Evolutionary conservation across 805 yeast genomes (phyloP).

Genomic region (Wickerhamomyces xylosicus): DNA sequence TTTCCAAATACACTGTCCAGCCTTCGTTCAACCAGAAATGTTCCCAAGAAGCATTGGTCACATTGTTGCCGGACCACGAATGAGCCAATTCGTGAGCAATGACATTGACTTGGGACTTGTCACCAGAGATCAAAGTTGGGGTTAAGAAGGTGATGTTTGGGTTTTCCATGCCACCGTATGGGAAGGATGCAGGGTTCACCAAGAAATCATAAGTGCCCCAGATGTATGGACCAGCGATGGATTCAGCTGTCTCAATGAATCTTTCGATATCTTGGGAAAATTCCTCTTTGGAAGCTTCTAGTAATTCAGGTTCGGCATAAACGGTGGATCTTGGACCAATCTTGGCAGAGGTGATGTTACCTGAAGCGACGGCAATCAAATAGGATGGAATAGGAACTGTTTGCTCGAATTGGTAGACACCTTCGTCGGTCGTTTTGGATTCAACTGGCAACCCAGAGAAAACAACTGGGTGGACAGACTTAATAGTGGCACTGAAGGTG

Average conservation of each 20-base stretch:
- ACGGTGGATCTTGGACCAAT: conserved; percentile 86
- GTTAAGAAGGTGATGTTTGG: conserved; percentile 88
- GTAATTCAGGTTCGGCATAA: conserved; percentile 63
- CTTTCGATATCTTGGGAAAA: conserved; percentile 73
- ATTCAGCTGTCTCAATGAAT: conserved; percentile 71
- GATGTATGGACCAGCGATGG: conserved; percentile 66
- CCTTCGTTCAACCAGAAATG: conserved; percentile 95
- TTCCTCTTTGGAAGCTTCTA: conserved; percentile 66
- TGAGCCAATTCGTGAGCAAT: conserved; percentile 91
- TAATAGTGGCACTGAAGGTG: conserved; percentile 44
- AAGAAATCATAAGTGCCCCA: conserved; percentile 80
- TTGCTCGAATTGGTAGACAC: conserved; percentile 48
- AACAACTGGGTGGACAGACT: conserved; percentile 58
- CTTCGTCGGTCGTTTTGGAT: conserved; percentile 3
- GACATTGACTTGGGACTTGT: conserved; percentile 77
- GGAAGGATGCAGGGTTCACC: conserved; percentile 66
- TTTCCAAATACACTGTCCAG: conserved; percentile 88
- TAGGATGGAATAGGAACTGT: conserved; percentile 81
- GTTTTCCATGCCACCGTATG: conserved; percentile 94
- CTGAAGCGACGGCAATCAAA: conserved; percentile 76
- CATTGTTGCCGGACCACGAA: conserved; percentile 88
- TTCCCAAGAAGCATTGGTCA: conserved; percentile 86
- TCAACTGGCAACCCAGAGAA: conserved; percentile 51
- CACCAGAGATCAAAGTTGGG: conserved; percentile 79
- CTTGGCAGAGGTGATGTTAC: conserved; percentile 53